Evolutionary conservation across 768 basidiomycete genomes (phyloP), one percentile per base, ranked within the genome.

Genomic region (Trametes cingulata): DNA sequence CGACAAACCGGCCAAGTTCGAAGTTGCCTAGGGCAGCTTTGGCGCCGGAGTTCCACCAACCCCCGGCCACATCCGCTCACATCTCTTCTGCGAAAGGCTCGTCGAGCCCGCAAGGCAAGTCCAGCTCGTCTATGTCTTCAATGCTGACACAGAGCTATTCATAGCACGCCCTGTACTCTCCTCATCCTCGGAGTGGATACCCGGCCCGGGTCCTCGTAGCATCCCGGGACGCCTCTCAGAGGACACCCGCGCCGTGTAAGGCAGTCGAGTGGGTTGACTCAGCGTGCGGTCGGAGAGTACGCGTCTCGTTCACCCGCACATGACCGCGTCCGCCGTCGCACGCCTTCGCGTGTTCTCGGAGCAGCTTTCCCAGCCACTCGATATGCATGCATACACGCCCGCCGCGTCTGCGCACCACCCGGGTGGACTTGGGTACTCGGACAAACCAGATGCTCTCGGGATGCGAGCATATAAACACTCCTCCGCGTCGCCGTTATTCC

Each of bases 341-440:
- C 46, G 27, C 54, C 43, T 25, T 50, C 56, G 48, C 56, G 48
- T 35, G 33, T 58, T 49, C 47, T 41, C 56, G 56, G 56, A 56
- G 39, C 14, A 7, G 5, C 37, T 14, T 33, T 37, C 45, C 17
- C 46, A 39, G 25, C 17, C 29, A 20, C 29, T 15, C 19, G 29
- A 10, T n/a, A 35, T 27, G 37, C 22, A n/a, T 22, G 14, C 55
- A 17, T 19, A 22, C 37, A 19, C 25, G 22, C 22, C 29, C 25
- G 29, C 29, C 29, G 29, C 10, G 10, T 10, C 29, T 33, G 29
- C 29, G 29, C 29, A 33, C 29, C 6, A 4, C 29, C 6, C 42
- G 17, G 53, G 27, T 22, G 15, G 45, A 47, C 35, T 37, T 25
- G 19, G 46, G 20, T 20, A 37, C 29, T 19, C 29, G 29, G 29